Evolutionary conservation across 2,329 filamentous ascomycete species (phyloP).

Genomic region (Exophiala calicioides): DNA sequence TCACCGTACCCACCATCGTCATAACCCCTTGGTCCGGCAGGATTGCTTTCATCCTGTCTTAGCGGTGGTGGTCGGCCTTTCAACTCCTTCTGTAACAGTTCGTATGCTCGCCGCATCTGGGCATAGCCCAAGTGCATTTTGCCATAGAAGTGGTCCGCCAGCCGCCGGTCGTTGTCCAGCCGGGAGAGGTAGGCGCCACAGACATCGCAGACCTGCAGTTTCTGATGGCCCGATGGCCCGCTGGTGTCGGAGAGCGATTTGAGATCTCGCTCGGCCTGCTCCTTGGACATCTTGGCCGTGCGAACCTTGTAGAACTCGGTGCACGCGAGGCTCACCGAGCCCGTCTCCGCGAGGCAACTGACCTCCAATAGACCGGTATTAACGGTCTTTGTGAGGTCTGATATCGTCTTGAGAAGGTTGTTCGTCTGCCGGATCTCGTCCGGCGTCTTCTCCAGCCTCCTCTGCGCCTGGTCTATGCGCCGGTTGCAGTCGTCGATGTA

Average conservation of each 20-base stretch:
- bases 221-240: constrained; percentile 92
- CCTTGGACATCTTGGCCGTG: constrained; percentile 76
- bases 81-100: constrained; percentile 82
- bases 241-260: constrained; percentile 89
- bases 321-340: constrained; percentile 76
- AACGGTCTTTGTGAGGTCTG: constrained; percentile 75
- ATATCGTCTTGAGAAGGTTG: constrained; percentile 79
- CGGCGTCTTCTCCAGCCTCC: constrained; percentile 82
- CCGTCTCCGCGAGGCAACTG: constrained; percentile 77
- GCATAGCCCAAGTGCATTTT: constrained; percentile 99
- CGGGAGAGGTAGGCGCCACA: constrained; percentile 92
- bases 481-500: constrained; percentile 97
- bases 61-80: constrained; percentile 68
- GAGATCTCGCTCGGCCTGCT: constrained; percentile 81
- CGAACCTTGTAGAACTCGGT: constrained; percentile 86
- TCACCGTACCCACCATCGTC: constrained; percentile 55
- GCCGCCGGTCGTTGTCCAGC: constrained; percentile 87
- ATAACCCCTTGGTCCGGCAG: constrained; percentile 44
- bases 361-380: constrained; percentile 83
- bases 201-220: constrained; percentile 97
- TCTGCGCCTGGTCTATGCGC: constrained; percentile 85
- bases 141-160: constrained; percentile 97
- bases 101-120: constrained; percentile 93
- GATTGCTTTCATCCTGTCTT: constrained; percentile 41
- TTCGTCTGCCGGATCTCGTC: constrained; percentile 98